Evolutionary conservation across 2,329 filamentous ascomycete genomes (phyloP).

Genomic region (Cadophora sp.): DNA sequence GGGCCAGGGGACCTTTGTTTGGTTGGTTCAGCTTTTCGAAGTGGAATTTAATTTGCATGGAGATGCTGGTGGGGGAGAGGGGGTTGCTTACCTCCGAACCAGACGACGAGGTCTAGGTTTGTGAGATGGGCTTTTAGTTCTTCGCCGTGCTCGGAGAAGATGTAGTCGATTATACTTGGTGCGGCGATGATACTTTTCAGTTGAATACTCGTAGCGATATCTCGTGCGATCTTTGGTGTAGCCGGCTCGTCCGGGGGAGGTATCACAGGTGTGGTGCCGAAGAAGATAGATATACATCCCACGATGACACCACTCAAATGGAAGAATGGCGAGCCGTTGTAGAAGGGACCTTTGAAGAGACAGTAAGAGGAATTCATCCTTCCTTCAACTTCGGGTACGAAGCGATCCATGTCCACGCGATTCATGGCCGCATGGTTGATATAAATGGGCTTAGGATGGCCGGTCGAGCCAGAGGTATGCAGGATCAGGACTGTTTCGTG

Average conservation of each 20-base stretch:
- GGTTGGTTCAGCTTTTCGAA: background rate
- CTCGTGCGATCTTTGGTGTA: conserved; percentile 28
- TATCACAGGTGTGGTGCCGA: conserved; percentile 21
- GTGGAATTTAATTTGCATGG: no score
- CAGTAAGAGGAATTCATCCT: background rate
- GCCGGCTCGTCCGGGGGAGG: conserved; percentile 22
- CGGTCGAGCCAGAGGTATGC: conserved; percentile 53
- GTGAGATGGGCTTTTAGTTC: conserved; percentile 25
- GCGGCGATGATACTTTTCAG: conserved; percentile 33
- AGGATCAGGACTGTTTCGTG: conserved; percentile 51
- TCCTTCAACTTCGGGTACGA: background rate
- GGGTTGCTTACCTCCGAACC: conserved; percentile 37
- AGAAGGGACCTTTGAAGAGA: background rate
- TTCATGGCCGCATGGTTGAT: conserved; percentile 19
- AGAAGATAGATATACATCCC: conserved; percentile 2
- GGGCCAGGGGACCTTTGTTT: conserved; percentile 41
- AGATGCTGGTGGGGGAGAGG: no score
- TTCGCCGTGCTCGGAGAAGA: conserved; percentile 30
- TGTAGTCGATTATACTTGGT: conserved; percentile 28
- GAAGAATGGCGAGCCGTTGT: conserved; percentile 26
- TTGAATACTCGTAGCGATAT: conserved; percentile 37
- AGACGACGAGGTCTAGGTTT: conserved; percentile 30
- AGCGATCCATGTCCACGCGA: conserved; percentile 15
- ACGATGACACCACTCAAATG: conserved; percentile 33
- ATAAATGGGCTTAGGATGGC: conserved; percentile 50